A percentile compares a stretch with the other conserved stretches of the same genome.
Conservation (phyloP, 208 protist genomes). For the Naegleria fowleri region DNA sequence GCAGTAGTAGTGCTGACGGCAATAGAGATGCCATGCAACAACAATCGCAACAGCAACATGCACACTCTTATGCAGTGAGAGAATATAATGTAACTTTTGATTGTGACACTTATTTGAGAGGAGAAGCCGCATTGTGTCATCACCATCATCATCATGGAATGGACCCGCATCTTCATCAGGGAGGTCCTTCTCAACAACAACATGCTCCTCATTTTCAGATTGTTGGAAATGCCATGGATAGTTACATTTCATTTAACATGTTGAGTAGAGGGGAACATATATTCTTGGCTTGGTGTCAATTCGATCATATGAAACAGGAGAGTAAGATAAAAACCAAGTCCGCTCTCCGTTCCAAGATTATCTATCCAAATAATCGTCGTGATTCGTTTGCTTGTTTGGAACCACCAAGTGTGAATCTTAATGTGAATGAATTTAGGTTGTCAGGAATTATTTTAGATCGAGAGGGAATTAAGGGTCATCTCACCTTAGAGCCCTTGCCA, state of each 20-base stretch:
- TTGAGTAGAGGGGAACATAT: neutral
- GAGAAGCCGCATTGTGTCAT: neutral
- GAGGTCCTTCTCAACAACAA: neutral
- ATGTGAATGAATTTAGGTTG: neutral
- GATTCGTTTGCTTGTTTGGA: neutral
- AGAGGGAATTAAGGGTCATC: neutral
- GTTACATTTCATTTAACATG: neutral
- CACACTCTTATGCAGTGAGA: neutral
- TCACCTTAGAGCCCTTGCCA: neutral
- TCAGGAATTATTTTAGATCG: neutral
- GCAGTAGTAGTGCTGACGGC: too few relatives aligned
- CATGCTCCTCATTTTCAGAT: neutral
- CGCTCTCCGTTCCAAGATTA: neutral
- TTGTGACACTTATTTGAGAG: conserved; percentile 2
- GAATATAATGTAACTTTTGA: neutral
- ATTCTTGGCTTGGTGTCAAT: neutral
- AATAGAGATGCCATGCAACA: too few relatives aligned
- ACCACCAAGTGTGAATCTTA: neutral
- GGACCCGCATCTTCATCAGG: neutral
- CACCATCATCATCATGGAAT: neutral
- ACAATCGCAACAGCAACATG: too few relatives aligned
- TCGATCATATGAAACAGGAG: neutral
- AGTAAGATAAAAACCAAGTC: neutral
- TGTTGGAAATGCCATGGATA: neutral
- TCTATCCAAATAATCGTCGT: neutral